Evolutionary conservation across 768 basidiomycete species (phyloP), one percentile per base, ranked within the genome.

Genomic region (Daedalea quercina): DNA sequence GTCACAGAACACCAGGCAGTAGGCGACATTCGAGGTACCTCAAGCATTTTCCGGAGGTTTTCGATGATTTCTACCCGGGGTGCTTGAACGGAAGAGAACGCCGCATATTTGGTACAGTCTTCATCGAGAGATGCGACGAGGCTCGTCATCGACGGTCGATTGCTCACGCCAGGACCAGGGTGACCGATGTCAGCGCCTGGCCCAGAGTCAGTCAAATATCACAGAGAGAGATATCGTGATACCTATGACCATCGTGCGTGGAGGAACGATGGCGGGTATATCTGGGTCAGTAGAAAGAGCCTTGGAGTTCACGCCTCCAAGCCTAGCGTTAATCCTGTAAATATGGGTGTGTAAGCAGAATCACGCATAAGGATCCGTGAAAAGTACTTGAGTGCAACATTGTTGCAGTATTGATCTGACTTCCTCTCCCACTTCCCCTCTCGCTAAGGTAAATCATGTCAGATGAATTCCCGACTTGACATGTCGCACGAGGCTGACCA

Each of bases 61-160:
- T 54, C 57, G 17, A 73, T 71, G 34, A 68, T 63, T 50, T 72
- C 72, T 6, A 47, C 43, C 1, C 69, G 61, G 7, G 67, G 63
- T 3, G 47, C 46, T 51, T 73, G 70, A 3, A 68, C 63, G n/a
- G 37, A 48, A 2, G 64, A 52, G 31, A 53, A 57, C 2, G 64
- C 64, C 0, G 59, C 58, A 45, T 86, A 88, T 11, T 67, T 69
- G 17, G 73, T 73, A 0, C 73, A 79, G 0, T 64, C 52, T 0
- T 0, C 13, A 49, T 87, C 81, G 23, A 69, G 67, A 0, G 84
- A 87, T 1, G 73, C 79, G 0, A 88, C 86, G 0, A 87, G 59
- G 1, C 77, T 74, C 0, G 84, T 73, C 0, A 85, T 70, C 0
- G 86, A 87, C 0, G 87, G 78, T 8, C 71, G 80, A 31, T 71